Conservation (phyloP, 129 eudicot genomes). For the Centaurea solstitialis region DNA sequence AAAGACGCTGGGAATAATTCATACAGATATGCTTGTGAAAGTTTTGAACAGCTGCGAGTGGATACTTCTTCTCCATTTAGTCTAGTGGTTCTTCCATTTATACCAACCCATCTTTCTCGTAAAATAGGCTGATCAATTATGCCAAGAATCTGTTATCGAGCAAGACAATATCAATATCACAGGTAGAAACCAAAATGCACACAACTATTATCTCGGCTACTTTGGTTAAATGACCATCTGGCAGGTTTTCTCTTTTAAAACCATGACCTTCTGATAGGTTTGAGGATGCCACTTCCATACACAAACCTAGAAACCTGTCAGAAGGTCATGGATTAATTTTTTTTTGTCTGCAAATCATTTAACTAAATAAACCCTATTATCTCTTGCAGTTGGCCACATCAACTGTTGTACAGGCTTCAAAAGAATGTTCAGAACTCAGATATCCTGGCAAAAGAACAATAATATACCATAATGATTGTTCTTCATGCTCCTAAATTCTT, state of each 20-base stretch:
- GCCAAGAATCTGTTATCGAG: slow-evolving; percentile 73
- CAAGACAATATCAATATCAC: slow-evolving; percentile 21
- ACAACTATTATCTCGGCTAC: background rate
- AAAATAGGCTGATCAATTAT: slow-evolving; percentile 87
- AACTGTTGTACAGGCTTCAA: background rate
- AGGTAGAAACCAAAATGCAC: background rate
- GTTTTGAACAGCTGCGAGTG: slow-evolving; percentile 77
- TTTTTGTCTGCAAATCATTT: no score
- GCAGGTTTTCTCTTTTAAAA: background rate
- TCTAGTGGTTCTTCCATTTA: slow-evolving; percentile 66
- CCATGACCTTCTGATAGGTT: background rate
- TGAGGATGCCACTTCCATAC: no score
- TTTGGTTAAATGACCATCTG: background rate
- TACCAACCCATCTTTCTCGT: slow-evolving; percentile 89
- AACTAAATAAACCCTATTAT: no score
- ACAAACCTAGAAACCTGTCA: no score
- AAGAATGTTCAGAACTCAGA: background rate
- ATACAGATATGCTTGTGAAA: slow-evolving; percentile 89
- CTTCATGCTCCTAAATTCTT: no score
- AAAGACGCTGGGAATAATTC: slow-evolving; percentile 19
- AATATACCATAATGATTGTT: no score
- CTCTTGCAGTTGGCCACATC: no score
- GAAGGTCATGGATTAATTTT: no score
- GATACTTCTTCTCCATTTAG: slow-evolving; percentile 83
- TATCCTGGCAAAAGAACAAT: background rate